Evolutionary conservation across 2,329 filamentous ascomycete species (phyloP).

Genomic region (Exserohilum rostratum): DNA sequence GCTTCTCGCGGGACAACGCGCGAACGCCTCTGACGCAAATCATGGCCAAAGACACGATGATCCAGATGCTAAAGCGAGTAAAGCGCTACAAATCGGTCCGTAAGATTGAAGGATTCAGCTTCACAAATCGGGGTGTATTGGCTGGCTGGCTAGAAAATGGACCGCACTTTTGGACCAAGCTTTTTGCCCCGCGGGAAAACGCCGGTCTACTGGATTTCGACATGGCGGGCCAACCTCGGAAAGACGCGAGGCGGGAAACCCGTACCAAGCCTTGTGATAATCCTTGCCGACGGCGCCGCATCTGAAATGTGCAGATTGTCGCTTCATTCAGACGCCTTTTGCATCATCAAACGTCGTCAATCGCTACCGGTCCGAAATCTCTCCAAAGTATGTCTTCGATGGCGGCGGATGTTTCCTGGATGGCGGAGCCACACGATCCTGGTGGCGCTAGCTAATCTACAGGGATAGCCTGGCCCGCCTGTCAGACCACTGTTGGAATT

Average conservation of each 20-base stretch:
- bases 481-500: no score
- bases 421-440: no score
- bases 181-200: background rate
- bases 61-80: background rate
- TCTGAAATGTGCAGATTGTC: no score
- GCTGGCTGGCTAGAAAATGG: background rate
- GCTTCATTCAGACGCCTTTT: no score
- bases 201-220: background rate
- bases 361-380: no score
- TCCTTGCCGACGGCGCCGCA: no score
- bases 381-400: no score
- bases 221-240: background rate
- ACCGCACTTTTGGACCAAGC: background rate
- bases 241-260: background rate
- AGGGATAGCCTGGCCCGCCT: no score
- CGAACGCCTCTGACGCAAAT: background rate
- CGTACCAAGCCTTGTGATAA: background rate
- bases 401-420: no score
- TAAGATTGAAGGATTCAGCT: background rate
- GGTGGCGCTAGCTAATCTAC: no score
- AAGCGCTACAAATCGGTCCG: background rate
- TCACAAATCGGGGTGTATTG: background rate
- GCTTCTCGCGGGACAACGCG: background rate
- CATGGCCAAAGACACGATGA: background rate
- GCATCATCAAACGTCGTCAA: no score